These are phyloP conservation scores for Hypomontagnella monticulosa DNA, from an alignment of 495 filamentous ascomycete genomes.

Conservation along the genomic window DNA sequence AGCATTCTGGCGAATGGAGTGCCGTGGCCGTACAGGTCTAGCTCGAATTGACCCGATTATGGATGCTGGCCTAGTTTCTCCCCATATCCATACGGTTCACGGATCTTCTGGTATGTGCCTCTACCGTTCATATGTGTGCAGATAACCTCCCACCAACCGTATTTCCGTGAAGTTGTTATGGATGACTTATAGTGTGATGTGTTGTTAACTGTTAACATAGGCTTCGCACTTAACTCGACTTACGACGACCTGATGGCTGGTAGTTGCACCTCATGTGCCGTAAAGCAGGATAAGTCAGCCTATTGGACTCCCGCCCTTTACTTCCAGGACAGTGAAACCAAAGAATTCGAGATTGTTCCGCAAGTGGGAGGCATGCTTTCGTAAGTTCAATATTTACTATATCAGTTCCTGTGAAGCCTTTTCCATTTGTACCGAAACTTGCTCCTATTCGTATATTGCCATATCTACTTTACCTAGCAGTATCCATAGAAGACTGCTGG, in stretches of 20 bases:
- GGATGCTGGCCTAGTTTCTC: constrained; percentile 62
- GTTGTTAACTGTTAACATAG: constrained; percentile 41
- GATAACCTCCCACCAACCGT: no score
- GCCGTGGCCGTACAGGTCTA: constrained; percentile 70
- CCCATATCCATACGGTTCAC: constrained; percentile 78
- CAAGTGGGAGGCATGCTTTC: constrained; percentile 71
- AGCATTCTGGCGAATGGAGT: constrained; percentile 92
- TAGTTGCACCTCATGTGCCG: constrained; percentile 71
- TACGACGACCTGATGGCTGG: constrained; percentile 62
- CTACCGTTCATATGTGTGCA: not conserved
- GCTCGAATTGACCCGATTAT: constrained; percentile 79
- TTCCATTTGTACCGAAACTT: no score
- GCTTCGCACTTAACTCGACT: constrained; percentile 58
- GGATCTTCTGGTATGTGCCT: constrained; percentile 67
- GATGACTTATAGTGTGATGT: not conserved
- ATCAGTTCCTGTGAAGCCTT: not conserved
- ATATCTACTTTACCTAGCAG: no score
- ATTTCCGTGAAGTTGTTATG: not conserved
- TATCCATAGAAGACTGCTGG: not conserved
- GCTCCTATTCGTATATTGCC: no score
- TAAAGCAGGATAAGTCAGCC: constrained; percentile 70
- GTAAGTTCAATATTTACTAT: constrained; percentile 49
- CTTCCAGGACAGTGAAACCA: constrained; percentile 63
- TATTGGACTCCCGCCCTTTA: constrained; percentile 76
- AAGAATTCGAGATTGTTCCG: constrained; percentile 56